Evolutionary conservation across 805 yeast genomes (phyloP).

Genomic region (Nakazawaea ernobii): DNA sequence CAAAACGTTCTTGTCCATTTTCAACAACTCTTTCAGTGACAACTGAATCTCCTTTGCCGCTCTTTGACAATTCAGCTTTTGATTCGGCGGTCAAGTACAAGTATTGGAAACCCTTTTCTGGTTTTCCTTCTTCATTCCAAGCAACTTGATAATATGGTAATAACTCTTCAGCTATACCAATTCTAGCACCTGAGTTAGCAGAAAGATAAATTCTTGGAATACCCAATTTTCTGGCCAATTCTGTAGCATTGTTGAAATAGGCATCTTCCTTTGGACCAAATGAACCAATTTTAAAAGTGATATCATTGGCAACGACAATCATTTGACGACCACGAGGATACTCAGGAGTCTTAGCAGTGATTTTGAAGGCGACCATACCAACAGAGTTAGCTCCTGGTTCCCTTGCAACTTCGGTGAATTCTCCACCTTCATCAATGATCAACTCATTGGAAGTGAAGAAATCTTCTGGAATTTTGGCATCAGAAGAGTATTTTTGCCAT

Average conservation of each 20-base stretch:
- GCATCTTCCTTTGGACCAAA: constrained; percentile 96
- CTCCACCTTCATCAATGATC: constrained; percentile 75
- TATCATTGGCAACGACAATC: constrained; percentile 91
- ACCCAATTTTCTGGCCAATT: constrained; percentile 83
- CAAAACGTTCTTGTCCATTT: constrained; percentile 75
- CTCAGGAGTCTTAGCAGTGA: constrained; percentile 90
- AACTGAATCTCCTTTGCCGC: constrained; percentile 57
- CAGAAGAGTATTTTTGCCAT: constrained; percentile 69
- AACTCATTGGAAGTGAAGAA: constrained; percentile 76
- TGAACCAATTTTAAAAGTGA: constrained; percentile 96
- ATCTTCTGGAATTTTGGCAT: constrained; percentile 63
- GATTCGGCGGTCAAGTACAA: constrained; percentile 75
- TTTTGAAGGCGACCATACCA: constrained; percentile 97
- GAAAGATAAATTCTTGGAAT: constrained; percentile 93
- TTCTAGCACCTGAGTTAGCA: constrained; percentile 99
- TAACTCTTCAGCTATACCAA: constrained; percentile 96
- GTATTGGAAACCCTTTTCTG: constrained; percentile 85
- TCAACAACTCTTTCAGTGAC: constrained; percentile 77
- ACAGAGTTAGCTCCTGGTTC: constrained; percentile 94
- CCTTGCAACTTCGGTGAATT: constrained; percentile 81
- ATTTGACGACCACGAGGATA: constrained; percentile 95
- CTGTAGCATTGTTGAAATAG: constrained; percentile 89
- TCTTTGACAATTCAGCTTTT: constrained; percentile 45
- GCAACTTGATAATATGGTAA: constrained; percentile 85
- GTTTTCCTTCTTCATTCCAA: constrained; percentile 77